Evolutionary conservation across 495 filamentous ascomycete species (phyloP).

Genomic region (Podospora tetraspora): DNA sequence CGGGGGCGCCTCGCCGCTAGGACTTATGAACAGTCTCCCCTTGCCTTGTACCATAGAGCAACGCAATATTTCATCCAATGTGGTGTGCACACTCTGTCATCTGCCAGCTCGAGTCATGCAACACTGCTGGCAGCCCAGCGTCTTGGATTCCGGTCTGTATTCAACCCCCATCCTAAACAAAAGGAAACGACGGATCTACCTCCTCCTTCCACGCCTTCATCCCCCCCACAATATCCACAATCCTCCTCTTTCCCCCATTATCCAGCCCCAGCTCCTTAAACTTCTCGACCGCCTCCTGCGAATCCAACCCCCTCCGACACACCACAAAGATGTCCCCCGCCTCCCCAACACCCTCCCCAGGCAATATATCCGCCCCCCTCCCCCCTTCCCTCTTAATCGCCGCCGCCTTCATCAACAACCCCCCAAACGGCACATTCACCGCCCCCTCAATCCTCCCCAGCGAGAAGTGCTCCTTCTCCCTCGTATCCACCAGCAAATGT

Average conservation of each 20-base stretch:
- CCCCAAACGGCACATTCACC: conserved; percentile 71
- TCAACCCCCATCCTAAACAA: conserved; percentile 27
- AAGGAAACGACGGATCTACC: conserved; percentile 68
- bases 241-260: conserved; percentile 48
- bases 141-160: neutral
- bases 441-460: conserved; percentile 68
- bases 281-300: conserved; percentile 67
- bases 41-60: conserved; percentile 7
- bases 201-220: conserved; percentile 77
- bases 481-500: conserved; percentile 71
- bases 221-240: conserved; percentile 77
- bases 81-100: neutral
- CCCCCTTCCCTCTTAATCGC: conserved; percentile 18
- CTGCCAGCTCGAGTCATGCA: neutral
- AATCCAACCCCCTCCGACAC: conserved; percentile 85
- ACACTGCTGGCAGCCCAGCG: neutral
- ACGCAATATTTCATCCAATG: neutral
- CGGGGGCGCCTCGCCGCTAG: conserved; percentile 21
- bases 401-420: conserved; percentile 38
- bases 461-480: conserved; percentile 79
- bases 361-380: conserved; percentile 3
- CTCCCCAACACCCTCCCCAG: neutral
- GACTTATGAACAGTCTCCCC: conserved; percentile 17
- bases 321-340: conserved; percentile 63
- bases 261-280: conserved; percentile 64